A percentile compares a stretch with the other conserved stretches of the same genome.
These are phyloP conservation scores for Gentiana straminea DNA, from an alignment of 257 asterid species.

Conservation along the genomic window DNA sequence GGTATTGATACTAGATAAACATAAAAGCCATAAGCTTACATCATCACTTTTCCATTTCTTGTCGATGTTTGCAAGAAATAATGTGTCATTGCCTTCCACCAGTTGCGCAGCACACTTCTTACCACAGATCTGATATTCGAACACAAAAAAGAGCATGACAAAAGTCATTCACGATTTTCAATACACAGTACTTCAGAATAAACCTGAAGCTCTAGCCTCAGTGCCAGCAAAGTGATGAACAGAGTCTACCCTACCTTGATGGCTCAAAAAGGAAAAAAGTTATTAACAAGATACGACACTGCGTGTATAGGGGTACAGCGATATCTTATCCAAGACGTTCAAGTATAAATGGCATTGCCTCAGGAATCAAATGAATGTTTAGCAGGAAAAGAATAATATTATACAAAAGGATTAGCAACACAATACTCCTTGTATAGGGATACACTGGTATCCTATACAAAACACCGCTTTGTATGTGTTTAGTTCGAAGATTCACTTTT, in stretches of 20 bases:
- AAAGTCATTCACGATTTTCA: slow-evolving; percentile 10
- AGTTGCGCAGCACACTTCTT: slow-evolving; percentile 38
- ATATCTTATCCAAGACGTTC: too few relatives aligned
- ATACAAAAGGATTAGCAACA: too few relatives aligned
- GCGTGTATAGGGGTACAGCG: too few relatives aligned
- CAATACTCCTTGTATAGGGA: too few relatives aligned
- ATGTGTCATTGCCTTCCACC: slow-evolving; percentile 58
- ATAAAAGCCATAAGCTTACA: slow-evolving; percentile 36
- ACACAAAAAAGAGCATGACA: slow-evolving; percentile 8
- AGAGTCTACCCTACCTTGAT: not conserved
- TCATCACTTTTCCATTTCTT: slow-evolving; percentile 57
- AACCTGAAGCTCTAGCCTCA: not conserved
- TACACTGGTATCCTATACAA: too few relatives aligned
- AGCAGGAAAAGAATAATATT: too few relatives aligned
- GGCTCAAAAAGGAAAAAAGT: too few relatives aligned
- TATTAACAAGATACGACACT: too few relatives aligned
- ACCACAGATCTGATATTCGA: slow-evolving; percentile 48
- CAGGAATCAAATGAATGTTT: too few relatives aligned
- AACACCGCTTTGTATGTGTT: too few relatives aligned
- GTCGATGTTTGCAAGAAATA: slow-evolving; percentile 65
- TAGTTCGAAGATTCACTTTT: too few relatives aligned
- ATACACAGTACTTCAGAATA: slow-evolving; percentile 3
- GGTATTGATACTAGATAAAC: not conserved
- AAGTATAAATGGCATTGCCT: too few relatives aligned
- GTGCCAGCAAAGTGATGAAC: slow-evolving; percentile 1